These are phyloP conservation scores for Pestalotiopsis sp. DNA, from an alignment of 2,329 filamentous ascomycete species.

Conservation along the genomic window DNA sequence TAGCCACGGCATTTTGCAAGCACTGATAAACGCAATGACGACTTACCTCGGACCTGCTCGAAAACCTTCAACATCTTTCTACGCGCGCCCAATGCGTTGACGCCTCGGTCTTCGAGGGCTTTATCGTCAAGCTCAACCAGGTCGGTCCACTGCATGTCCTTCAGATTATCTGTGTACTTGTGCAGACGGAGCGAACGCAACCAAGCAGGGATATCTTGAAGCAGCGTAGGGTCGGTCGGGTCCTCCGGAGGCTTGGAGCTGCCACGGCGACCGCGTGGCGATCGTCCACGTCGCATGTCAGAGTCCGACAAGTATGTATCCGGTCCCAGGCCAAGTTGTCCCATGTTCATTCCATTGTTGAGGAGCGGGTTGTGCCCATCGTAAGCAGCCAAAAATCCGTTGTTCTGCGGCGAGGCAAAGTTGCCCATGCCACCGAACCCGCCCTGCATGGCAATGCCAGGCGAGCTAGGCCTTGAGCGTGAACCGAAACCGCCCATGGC, in stretches of 20 bases:
- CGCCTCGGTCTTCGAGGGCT: conserved; percentile 87
- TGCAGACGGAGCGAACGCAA: conserved; percentile 91
- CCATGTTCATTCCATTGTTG: conserved; percentile 62
- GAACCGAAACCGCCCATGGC: conserved; percentile 61
- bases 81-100: conserved; percentile 90
- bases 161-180: conserved; percentile 98
- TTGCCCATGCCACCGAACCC: conserved; percentile 61
- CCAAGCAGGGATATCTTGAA: conserved; percentile 97
- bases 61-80: conserved; percentile 99
- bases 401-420: conserved; percentile 89
- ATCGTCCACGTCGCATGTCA: conserved; percentile 86
- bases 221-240: conserved; percentile 84
- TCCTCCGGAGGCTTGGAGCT: conserved; percentile 98
- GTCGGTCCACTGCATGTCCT: conserved; percentile 96
- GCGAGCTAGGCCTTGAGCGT: conserved; percentile 86
- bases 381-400: conserved; percentile 90
- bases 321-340: conserved; percentile 70
- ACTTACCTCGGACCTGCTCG: conserved; percentile 83
- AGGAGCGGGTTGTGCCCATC: conserved; percentile 73
- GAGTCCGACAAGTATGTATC: conserved; percentile 94
- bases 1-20: conserved; percentile 23
- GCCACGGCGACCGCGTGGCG: conserved; percentile 86
- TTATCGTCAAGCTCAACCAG: conserved; percentile 91
- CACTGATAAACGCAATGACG: neutral
- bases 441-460: conserved; percentile 75